Evolutionary conservation across 495 filamentous ascomycete genomes (phyloP), one percentile per base, ranked within the genome.

Genomic region (Recurvomyces mirabilis): DNA sequence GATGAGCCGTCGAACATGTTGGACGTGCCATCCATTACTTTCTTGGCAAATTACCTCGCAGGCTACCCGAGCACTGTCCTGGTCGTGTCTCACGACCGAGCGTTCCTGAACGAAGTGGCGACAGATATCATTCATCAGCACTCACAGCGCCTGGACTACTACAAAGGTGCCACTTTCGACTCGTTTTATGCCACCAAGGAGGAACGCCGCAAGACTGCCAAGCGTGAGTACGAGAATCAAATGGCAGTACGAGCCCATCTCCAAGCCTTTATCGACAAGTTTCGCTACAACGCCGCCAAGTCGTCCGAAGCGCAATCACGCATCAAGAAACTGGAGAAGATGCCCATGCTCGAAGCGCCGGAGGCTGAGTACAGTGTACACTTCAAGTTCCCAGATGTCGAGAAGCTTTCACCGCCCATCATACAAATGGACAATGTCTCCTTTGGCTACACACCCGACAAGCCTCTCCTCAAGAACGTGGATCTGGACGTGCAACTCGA

Each of bases 1-100:
- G 91, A 98, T 67, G 89, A 98, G 77, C 91, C 91, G 60, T 96
- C 93, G 38, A 99, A 99, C 79, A 99, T 99, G 91, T 88, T 99
- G 86, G 91, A 99, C 65, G 91, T 96, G 49, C 93, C 91, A 5
- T 96, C 93, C n/a, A 96, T 96, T 54, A 94, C 91, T 39, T 99
- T 96, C 78, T 73, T 99, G 58, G 84, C 91, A 12, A 94, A 85
- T 57, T 99, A 99, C 55, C 82, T 99, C 5, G 86, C 94, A 59
- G 69, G 70, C 34, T 99, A 99, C 60, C 87, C 89, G 3, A 93
- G 86, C 60, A 96, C 91, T 6, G 75, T 99, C 17, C 74, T 99
- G 7, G 93, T 99, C 40, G 91, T 99, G 47, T 93, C 86, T 65
- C 91, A 99, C 79, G 91, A 99, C 75, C 76, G 91, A 72, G 87